Conservation (phyloP, 192 early-diverging fungal genomes). For the Backusella sp. region DNA sequence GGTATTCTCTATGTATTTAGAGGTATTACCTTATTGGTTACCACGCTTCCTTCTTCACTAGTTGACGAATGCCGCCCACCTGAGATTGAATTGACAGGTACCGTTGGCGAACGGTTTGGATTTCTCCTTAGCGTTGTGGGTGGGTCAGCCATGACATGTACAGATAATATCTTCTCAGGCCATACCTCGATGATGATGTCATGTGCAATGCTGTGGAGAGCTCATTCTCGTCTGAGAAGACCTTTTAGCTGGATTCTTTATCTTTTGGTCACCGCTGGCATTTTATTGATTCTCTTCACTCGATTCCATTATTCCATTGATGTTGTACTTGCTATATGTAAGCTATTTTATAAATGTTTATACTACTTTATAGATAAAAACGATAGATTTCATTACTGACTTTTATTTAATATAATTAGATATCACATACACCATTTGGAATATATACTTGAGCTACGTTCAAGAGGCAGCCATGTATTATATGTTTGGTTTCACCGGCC, state of each 20-base stretch:
- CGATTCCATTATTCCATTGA: conserved; percentile 65
- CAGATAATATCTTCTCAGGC: conserved; percentile 65
- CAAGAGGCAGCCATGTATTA: conserved; percentile 28
- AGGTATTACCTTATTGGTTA: conserved; percentile 54
- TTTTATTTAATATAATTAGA: conserved; percentile 4
- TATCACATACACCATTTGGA: conserved; percentile 24
- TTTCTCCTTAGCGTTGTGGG: conserved; percentile 48
- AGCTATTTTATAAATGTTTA: background rate
- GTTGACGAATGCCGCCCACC: conserved; percentile 37
- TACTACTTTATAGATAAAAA: background rate
- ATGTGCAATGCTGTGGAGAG: conserved; percentile 53
- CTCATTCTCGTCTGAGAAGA: conserved; percentile 47
- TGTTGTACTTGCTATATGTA: conserved; percentile 50
- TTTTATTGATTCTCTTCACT: conserved; percentile 51
- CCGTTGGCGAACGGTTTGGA: conserved; percentile 41
- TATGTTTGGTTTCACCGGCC: conserved; percentile 14
- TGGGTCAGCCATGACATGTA: conserved; percentile 51
- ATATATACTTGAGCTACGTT: conserved; percentile 21
- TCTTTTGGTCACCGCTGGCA: conserved; percentile 37
- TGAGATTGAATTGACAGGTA: conserved; percentile 34
- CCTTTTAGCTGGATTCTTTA: conserved; percentile 41
- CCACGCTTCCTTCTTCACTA: conserved; percentile 52
- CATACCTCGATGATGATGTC: conserved; percentile 57
- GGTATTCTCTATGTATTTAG: conserved; percentile 53
- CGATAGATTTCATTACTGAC: background rate